Evolutionary conservation across 192 early-diverging fungal species (phyloP).

Genomic region (Glomus cerebriforme): DNA sequence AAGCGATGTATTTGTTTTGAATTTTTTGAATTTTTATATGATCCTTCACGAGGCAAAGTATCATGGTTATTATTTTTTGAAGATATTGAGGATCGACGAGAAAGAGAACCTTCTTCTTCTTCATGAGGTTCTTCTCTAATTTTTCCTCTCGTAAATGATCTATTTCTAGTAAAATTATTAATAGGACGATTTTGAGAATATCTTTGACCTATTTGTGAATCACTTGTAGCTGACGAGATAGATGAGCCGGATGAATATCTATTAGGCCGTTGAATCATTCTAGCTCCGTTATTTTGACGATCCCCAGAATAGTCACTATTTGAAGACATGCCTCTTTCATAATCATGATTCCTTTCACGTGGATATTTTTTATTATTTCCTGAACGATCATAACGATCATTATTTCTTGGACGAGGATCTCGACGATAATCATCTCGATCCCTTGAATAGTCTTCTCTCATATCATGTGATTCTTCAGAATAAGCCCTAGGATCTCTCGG

Average conservation of each 20-base stretch:
- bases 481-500: constrained; percentile 7
- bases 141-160: background rate
- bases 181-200: background rate
- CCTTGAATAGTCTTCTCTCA: background rate
- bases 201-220: background rate
- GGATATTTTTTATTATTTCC: background rate
- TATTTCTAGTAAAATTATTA: background rate
- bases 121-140: background rate
- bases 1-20: background rate
- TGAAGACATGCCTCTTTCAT: background rate
- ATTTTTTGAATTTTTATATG: background rate
- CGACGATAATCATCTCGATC: background rate
- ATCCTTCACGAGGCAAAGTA: background rate
- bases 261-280: background rate
- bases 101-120: background rate
- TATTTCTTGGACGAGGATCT: constrained; percentile 13
- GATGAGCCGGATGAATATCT: background rate
- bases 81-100: background rate
- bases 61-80: background rate
- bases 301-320: background rate
- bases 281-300: background rate
- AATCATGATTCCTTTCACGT: background rate
- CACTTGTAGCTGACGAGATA: background rate
- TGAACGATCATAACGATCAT: constrained; percentile 4
- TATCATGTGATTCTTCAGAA: constrained; percentile 11